Base-by-base conservation (phyloP, 2,329 filamentous ascomycete species). In the Sporothrix variecibatus region DNA sequence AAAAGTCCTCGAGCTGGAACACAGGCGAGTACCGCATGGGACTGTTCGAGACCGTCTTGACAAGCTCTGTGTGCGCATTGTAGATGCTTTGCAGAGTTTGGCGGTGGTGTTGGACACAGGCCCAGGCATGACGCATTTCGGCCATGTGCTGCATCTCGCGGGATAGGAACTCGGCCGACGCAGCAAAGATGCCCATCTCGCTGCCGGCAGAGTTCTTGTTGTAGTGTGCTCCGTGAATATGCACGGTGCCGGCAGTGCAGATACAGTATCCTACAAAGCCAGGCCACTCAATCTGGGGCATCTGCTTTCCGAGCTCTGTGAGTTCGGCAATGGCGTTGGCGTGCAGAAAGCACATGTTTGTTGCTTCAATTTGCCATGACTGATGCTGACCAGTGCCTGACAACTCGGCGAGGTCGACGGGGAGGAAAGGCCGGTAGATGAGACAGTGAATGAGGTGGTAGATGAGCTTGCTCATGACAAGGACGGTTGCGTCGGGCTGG, bases 331-430 rank as follows among this genome's bases (percentile, higher is more conserved):
- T 95, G 5, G 94, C 93, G 79, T 97, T 97, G 6, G 94, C 94
- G 77, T 97, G 94, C 23, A 95, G 84, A 80, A 90, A 96, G 81
- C 94, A 97, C 80, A 95, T 87, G 78, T 96, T 95, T 0, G 94
- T 97, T 0, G 94, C 93, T 80, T 97, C 93, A 67, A 97, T 95
- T 80, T 97, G 94, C 94, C 94, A 97, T 38, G 93, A 95, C 80
- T 97, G 94, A 77, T 97, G 93, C 79, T 97, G 94, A 1, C 93
- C 93, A 0, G 89, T 92, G 17, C 93, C 92, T 15, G 93, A 89
- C 7, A 97, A 87, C 80, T 97, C 94, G 31, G 92, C 89, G 3
- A 97, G 85, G 80, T 97, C 93, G 76, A 97, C 92, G 0, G 94
- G 94, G 6, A 97, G 85, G 81, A 97, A 97, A 0, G 94, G 94